These are phyloP conservation scores for Quillaja saponaria DNA, from an alignment of 306 rosid species.

Conservation along the genomic window DNA sequence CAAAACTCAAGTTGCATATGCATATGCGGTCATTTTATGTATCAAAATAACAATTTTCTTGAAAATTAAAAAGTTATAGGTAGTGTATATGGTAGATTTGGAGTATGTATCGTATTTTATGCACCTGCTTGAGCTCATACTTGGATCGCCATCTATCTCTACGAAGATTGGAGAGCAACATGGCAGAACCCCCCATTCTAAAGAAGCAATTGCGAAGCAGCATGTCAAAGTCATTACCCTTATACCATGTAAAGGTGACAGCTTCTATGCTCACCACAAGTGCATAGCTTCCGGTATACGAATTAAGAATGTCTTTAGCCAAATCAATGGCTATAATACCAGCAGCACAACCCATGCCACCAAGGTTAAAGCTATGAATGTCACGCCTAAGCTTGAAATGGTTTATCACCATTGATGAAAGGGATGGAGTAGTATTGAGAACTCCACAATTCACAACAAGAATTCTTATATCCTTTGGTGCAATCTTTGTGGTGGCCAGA, in stretches of 20 bases:
- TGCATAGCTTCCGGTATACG: slow-evolving; percentile 52
- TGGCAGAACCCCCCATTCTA: slow-evolving; percentile 68
- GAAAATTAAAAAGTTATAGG: too few species aligned
- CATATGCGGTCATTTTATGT: too few species aligned
- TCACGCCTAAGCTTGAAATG: slow-evolving; percentile 58
- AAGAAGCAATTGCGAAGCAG: slow-evolving; percentile 71
- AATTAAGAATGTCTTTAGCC: slow-evolving; percentile 62
- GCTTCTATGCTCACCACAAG: slow-evolving; percentile 70
- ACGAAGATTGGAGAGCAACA: slow-evolving; percentile 53
- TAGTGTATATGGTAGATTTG: background rate
- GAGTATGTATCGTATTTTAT: too few species aligned
- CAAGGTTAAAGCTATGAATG: slow-evolving; percentile 65
- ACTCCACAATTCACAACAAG: slow-evolving; percentile 61
- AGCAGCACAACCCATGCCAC: slow-evolving; percentile 81
- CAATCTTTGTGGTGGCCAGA: slow-evolving; percentile 46
- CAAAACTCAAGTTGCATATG: background rate
- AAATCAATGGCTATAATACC: slow-evolving; percentile 68
- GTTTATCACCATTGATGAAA: slow-evolving; percentile 62
- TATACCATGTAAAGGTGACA: slow-evolving; percentile 59
- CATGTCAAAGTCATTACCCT: slow-evolving; percentile 54
- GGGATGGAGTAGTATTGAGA: slow-evolving; percentile 56
- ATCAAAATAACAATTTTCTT: too few species aligned
- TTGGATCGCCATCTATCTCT: slow-evolving; percentile 64
- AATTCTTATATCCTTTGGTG: slow-evolving; percentile 44
- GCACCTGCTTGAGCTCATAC: slow-evolving; percentile 60